Conservation (phyloP, 2,329 filamentous ascomycete genomes). For the Diplodia scrobiculata region DNA sequence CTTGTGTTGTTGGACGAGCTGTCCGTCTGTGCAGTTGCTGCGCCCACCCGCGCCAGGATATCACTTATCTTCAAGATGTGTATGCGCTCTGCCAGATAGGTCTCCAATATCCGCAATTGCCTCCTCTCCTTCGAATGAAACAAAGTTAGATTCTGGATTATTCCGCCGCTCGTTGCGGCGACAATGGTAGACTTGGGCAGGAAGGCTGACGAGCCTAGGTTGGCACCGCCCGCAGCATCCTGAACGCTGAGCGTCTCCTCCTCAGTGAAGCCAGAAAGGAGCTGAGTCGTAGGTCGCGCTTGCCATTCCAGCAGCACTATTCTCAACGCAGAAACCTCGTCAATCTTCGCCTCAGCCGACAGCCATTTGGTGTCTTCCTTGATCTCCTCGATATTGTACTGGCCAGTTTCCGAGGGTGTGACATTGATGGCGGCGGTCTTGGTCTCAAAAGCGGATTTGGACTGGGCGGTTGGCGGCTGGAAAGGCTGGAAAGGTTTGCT, state of each 20-base stretch:
- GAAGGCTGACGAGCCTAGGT: constrained; percentile 57
- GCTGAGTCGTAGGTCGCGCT: constrained; percentile 69
- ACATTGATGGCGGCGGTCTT: constrained; percentile 86
- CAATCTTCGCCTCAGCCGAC: constrained; percentile 73
- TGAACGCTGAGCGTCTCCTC: constrained; percentile 77
- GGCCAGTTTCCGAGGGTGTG: constrained; percentile 65
- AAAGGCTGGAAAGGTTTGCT: constrained; percentile 70
- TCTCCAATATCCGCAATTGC: constrained; percentile 67
- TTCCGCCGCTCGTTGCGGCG: constrained; percentile 35
- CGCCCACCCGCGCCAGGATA: constrained; percentile 42
- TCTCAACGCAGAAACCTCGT: constrained; percentile 79
- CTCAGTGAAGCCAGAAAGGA: constrained; percentile 71
- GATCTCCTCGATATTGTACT: constrained; percentile 74
- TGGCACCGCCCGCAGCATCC: constrained; percentile 69
- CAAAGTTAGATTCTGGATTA: constrained; percentile 29
- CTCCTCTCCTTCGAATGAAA: constrained; percentile 66
- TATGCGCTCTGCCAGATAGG: constrained; percentile 71
- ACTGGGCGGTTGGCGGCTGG: constrained; percentile 60
- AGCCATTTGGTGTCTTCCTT: constrained; percentile 87
- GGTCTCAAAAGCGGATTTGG: constrained; percentile 74
- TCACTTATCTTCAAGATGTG: constrained; percentile 50
- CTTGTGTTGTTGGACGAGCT: constrained; percentile 32
- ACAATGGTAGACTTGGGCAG: constrained; percentile 50
- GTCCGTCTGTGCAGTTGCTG: constrained; percentile 28
- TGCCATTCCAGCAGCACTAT: constrained; percentile 83